Evolutionary conservation across 2,329 filamentous ascomycete genomes (phyloP).

Genomic region (Apiospora marii): DNA sequence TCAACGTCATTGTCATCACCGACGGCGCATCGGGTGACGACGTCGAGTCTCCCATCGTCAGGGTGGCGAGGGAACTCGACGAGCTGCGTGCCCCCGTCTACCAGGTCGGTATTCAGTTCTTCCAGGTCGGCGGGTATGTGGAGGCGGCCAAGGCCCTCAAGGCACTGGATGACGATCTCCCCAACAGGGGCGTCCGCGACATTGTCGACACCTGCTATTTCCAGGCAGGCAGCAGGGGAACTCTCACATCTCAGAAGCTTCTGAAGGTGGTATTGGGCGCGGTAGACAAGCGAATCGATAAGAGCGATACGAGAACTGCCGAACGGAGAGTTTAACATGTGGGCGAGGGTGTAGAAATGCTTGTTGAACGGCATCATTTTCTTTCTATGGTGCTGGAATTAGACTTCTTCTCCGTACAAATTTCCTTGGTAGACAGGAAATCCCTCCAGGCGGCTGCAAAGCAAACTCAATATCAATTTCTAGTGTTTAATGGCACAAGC

Average conservation of each 20-base stretch:
- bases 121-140: constrained; percentile 83
- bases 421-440: not conserved
- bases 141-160: constrained; percentile 70
- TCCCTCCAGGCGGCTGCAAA: not conserved
- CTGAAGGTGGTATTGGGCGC: constrained; percentile 84
- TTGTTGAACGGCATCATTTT: not conserved
- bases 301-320: constrained; percentile 34
- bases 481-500: not conserved
- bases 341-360: not conserved
- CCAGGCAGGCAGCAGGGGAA: constrained; percentile 54
- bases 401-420: not conserved
- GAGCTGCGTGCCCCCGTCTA: constrained; percentile 72
- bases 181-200: constrained; percentile 70
- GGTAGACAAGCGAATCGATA: constrained; percentile 73
- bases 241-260: constrained; percentile 73
- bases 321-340: not conserved
- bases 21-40: constrained; percentile 85
- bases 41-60: constrained; percentile 73
- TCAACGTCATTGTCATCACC: constrained; percentile 94
- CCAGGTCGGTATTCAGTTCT: constrained; percentile 94
- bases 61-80: constrained; percentile 75
- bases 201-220: constrained; percentile 93
- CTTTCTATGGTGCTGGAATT: not conserved
- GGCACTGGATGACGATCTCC: constrained; percentile 78
- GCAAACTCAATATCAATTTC: not conserved